Percentiles rank a stretch among this genome's conserved stretches.
phyloP scores from a whole-genome alignment of 768 basidiomycete genomes.

The Sarcodon aspratus region DNA sequence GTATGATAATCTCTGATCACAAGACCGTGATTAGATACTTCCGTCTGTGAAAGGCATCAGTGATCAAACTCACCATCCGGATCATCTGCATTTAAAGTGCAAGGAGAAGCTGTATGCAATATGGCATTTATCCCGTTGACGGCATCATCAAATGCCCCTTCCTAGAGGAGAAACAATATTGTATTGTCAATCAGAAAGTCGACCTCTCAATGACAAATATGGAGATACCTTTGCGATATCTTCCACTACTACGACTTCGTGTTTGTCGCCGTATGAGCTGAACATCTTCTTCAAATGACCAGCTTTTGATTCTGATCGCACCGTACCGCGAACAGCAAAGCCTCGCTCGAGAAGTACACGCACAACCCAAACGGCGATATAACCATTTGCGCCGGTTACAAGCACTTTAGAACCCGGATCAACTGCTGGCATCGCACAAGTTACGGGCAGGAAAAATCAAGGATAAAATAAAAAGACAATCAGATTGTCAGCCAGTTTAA shows the following conservation, averaged over 20 bases:
- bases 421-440: conserved; percentile 11
- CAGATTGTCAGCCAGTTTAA: too few species aligned
- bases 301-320: conserved; percentile 51
- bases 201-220: not conserved
- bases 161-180: conserved; percentile 8
- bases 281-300: conserved; percentile 44
- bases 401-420: conserved; percentile 13
- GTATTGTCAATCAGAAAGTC: not conserved
- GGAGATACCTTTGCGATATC: conserved; percentile 47
- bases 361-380: conserved; percentile 19
- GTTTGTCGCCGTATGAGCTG: conserved; percentile 38
- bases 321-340: conserved; percentile 49
- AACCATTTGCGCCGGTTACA: conserved; percentile 16
- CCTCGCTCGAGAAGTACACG: conserved; percentile 24
- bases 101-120: conserved; percentile 16
- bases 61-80: not conserved
- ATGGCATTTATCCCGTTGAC: conserved; percentile 30
- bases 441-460: not conserved
- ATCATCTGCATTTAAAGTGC: conserved; percentile 1
- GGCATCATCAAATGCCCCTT: conserved; percentile 24
- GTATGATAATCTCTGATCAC: conserved; percentile 21
- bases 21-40: not conserved
- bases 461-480: too few species aligned
- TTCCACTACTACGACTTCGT: conserved; percentile 55
- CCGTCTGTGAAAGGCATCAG: not conserved